Evolutionary conservation across 371 early-diverging fungal genomes (phyloP).

Genomic region (Mucor lusitanicus): DNA sequence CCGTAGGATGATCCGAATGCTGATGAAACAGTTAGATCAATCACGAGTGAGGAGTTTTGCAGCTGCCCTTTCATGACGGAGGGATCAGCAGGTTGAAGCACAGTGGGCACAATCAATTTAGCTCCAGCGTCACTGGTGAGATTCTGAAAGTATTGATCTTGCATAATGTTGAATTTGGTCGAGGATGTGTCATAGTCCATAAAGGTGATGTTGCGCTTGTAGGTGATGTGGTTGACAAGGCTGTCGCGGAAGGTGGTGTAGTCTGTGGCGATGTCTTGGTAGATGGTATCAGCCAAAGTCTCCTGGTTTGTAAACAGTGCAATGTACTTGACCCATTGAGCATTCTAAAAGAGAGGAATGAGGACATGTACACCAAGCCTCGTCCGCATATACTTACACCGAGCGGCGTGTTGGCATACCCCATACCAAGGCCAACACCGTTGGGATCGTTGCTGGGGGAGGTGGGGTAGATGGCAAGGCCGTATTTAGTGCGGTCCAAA

Average conservation of each 20-base stretch:
- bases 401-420: conserved; percentile 20
- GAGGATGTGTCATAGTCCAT: conserved; percentile 29
- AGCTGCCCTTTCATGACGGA: conserved; percentile 29
- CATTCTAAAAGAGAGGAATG: conserved; percentile 18
- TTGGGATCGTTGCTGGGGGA: conserved; percentile 27
- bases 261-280: conserved; percentile 20
- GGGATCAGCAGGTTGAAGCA: conserved; percentile 24
- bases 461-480: conserved; percentile 24
- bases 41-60: conserved; percentile 28
- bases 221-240: conserved; percentile 19
- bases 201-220: conserved; percentile 31
- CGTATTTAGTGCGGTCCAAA: conserved; percentile 18
- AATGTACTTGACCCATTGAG: conserved; percentile 35
- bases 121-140: conserved; percentile 34
- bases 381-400: conserved; percentile 19
- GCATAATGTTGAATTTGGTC: conserved; percentile 23
- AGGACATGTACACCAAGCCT: background rate
- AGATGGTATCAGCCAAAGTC: conserved; percentile 22
- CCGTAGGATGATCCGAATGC: conserved; percentile 12
- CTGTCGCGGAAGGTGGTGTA: conserved; percentile 21
- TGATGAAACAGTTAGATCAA: conserved; percentile 27
- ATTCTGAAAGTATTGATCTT: conserved; percentile 28
- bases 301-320: conserved; percentile 36
- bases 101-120: conserved; percentile 7
- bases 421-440: conserved; percentile 28